phyloP scores from a whole-genome alignment of 768 basidiomycete species.

The Mycena rebaudengoi region DNA sequence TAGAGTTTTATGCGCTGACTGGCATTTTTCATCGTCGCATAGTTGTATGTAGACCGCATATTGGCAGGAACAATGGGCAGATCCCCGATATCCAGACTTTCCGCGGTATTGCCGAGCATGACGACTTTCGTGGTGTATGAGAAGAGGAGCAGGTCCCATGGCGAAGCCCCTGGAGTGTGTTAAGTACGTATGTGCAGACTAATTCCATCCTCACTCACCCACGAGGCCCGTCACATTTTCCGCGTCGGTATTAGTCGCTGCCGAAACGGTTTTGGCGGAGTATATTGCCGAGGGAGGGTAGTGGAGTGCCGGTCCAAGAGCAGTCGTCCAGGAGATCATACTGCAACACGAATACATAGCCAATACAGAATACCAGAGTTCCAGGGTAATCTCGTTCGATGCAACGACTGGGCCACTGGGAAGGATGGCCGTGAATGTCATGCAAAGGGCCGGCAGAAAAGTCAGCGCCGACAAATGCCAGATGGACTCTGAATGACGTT shows the following conservation, averaged over 20 bases:
- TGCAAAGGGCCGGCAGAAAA: conserved; percentile 52
- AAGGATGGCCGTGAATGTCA: conserved; percentile 62
- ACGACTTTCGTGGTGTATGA: conserved; percentile 89
- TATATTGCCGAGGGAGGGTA: conserved; percentile 81
- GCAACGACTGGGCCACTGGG: conserved; percentile 53
- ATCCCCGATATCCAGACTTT: conserved; percentile 86
- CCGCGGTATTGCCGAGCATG: conserved; percentile 78
- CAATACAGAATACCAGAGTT: conserved; percentile 63
- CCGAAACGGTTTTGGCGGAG: conserved; percentile 69
- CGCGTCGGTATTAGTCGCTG: conserved; percentile 66
- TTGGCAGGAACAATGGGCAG: conserved; percentile 80
- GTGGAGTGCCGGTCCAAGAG: conserved; percentile 78
- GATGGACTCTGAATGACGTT: conserved; percentile 58
- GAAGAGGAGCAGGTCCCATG: conserved; percentile 77
- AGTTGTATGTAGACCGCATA: conserved; percentile 75
- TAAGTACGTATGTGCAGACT: background rate
- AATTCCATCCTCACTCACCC: conserved; percentile 39
- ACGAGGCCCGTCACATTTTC: conserved; percentile 79
- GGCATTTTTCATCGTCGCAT: conserved; percentile 67
- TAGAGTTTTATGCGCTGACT: conserved; percentile 59
- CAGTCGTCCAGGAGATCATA: conserved; percentile 58
- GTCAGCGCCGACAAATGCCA: conserved; percentile 70
- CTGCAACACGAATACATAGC: conserved; percentile 61
- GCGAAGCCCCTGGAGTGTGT: conserved; percentile 55
- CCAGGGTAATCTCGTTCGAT: conserved; percentile 30